phyloP scores from a whole-genome alignment of 495 filamentous ascomycete species.

The Melanomma pulvis-pyrius region DNA sequence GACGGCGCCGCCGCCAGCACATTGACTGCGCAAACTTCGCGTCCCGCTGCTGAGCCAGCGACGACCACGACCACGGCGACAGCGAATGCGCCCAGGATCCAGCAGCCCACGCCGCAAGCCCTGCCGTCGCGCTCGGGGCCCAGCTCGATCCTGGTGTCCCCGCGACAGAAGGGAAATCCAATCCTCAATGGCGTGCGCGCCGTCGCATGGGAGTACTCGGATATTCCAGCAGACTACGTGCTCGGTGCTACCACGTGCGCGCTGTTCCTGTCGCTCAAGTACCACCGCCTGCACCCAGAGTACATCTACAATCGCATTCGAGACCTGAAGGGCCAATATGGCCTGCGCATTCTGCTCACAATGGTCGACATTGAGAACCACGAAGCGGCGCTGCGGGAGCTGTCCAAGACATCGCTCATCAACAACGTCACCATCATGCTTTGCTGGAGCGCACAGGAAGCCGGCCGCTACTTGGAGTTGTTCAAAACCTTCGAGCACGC shows the following conservation, averaged over 20 bases:
- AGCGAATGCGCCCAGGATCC: constrained; percentile 56
- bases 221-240: constrained; percentile 91
- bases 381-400: constrained; percentile 75
- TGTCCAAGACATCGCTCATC: constrained; percentile 85
- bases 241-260: constrained; percentile 87
- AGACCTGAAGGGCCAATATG: constrained; percentile 76
- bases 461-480: constrained; percentile 86
- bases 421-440: constrained; percentile 91
- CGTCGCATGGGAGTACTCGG: constrained; percentile 94
- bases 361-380: constrained; percentile 94
- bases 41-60: constrained; percentile 34
- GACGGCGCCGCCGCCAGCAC: constrained; percentile 25
- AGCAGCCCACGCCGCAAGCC: constrained; percentile 86
- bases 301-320: constrained; percentile 95
- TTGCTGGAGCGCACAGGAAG: constrained; percentile 92
- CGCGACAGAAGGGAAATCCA: constrained; percentile 91
- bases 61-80: constrained; percentile 1
- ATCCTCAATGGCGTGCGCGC: constrained; percentile 79
- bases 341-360: constrained; percentile 77
- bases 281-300: constrained; percentile 95
- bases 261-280: constrained; percentile 92
- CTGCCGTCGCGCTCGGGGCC: constrained; percentile 68
- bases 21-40: constrained; percentile 38
- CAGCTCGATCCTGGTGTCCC: constrained; percentile 81
- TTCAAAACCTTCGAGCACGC: constrained; percentile 93